phyloP scores from a whole-genome alignment of 2,329 filamentous ascomycete genomes.

The Myriangium duriaei region DNA sequence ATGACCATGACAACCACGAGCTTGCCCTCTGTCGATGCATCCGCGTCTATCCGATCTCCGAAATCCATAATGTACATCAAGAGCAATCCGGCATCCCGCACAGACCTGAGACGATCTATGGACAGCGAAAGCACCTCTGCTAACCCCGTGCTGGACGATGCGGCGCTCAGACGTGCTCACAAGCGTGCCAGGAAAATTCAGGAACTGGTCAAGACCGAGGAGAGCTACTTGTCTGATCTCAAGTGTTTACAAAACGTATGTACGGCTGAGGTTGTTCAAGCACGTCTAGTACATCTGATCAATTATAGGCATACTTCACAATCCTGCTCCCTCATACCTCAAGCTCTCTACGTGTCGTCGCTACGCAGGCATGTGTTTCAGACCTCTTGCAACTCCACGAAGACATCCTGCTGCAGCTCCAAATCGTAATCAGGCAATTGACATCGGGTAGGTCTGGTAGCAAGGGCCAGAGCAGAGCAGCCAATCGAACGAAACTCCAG shows the following conservation, averaged over 20 bases:
- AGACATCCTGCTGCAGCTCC: constrained; percentile 62
- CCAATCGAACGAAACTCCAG: constrained; percentile 11
- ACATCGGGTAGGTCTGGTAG: not conserved
- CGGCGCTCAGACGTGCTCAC: constrained; percentile 56
- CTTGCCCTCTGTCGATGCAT: constrained; percentile 48
- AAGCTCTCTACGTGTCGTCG: constrained; percentile 3
- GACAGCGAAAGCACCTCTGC: constrained; percentile 41
- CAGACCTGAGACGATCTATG: constrained; percentile 51
- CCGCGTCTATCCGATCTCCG: constrained; percentile 38
- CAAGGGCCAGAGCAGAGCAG: not conserved
- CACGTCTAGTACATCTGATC: no score
- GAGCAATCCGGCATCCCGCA: constrained; percentile 46
- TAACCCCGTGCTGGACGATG: constrained; percentile 48
- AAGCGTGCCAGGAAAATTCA: constrained; percentile 70
- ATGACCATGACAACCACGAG: constrained; percentile 65
- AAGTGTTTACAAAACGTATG: constrained; percentile 75
- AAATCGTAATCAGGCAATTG: constrained; percentile 22
- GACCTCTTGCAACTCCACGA: constrained; percentile 77
- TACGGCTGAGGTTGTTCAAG: constrained; percentile 2
- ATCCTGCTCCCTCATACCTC: constrained; percentile 20
- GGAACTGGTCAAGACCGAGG: constrained; percentile 76
- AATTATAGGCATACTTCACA: constrained; percentile 34
- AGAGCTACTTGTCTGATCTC: constrained; percentile 76
- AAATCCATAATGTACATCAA: constrained; percentile 48
- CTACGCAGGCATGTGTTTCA: constrained; percentile 30